Evolutionary conservation across 2,329 filamentous ascomycete genomes (phyloP).

Genomic region (Aspergillus proliferans): DNA sequence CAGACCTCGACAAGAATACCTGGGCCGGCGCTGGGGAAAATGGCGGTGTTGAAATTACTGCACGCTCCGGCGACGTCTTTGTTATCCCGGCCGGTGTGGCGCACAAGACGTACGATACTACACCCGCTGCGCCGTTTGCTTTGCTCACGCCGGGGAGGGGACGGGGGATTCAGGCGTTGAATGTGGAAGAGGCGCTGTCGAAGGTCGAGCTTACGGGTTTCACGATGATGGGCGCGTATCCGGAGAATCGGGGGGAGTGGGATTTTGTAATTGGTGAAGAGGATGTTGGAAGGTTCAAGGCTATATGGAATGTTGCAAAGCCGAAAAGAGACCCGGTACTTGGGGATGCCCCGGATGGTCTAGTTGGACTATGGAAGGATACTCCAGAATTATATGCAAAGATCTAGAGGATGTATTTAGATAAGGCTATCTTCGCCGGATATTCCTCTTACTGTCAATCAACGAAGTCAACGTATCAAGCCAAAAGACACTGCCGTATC

Average conservation of each 20-base stretch:
- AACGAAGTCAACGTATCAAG: background rate
- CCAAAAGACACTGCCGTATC: background rate
- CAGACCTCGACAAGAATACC: constrained; percentile 7
- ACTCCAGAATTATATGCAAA: background rate
- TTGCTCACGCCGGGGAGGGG: constrained; percentile 43
- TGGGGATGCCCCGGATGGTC: constrained; percentile 31
- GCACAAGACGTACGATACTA: constrained; percentile 49
- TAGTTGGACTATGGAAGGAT: constrained; percentile 31
- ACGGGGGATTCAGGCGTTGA: constrained; percentile 28
- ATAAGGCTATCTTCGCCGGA: background rate
- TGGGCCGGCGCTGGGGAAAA: constrained; percentile 30
- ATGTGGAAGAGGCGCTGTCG: constrained; percentile 30
- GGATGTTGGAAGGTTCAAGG: constrained; percentile 35
- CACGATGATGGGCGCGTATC: constrained; percentile 56
- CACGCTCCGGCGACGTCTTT: constrained; percentile 52
- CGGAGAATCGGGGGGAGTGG: constrained; percentile 41
- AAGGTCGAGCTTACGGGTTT: constrained; percentile 39
- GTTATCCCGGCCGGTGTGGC: constrained; percentile 52
- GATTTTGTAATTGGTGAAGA: constrained; percentile 46
- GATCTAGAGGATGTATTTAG: background rate
- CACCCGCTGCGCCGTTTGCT: constrained; percentile 31
- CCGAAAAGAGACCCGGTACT: constrained; percentile 46
- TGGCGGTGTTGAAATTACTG: constrained; percentile 46
- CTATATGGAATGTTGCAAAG: constrained; percentile 42
- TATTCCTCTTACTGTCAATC: background rate